Conservation (phyloP, 2,329 filamentous ascomycete species). For the Davidsoniella virescens region DNA sequence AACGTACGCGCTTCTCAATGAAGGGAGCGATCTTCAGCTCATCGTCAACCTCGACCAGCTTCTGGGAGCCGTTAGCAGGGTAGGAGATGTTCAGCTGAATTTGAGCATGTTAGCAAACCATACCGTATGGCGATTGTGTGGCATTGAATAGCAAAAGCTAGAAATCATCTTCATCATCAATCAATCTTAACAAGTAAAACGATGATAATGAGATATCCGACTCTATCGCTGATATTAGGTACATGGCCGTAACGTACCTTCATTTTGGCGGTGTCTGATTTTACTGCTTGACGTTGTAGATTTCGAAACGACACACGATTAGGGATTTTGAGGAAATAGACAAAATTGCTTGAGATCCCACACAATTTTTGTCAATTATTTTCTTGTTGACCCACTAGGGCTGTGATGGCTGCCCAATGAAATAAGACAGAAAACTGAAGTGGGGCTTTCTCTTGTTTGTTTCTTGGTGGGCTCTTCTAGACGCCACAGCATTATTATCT, state of each 20-base stretch:
- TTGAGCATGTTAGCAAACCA: conserved; percentile 3
- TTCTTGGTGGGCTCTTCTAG: too few relatives aligned
- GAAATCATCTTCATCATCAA: neutral
- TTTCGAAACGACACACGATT: conserved; percentile 3
- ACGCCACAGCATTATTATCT: too few relatives aligned
- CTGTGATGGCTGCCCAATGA: conserved; percentile 4
- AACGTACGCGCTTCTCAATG: conserved; percentile 87
- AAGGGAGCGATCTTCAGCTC: conserved; percentile 98
- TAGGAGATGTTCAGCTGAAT: conserved; percentile 52
- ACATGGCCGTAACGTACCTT: conserved; percentile 9
- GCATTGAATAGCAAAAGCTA: neutral
- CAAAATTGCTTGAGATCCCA: conserved; percentile 5
- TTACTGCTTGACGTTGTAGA: conserved; percentile 12
- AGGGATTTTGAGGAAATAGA: conserved; percentile 3
- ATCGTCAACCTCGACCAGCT: conserved; percentile 98
- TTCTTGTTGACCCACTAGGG: conserved; percentile 12
- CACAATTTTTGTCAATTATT: conserved; percentile 5
- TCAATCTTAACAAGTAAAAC: neutral
- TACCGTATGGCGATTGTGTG: conserved; percentile 22
- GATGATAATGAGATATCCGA: neutral
- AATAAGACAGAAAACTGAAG: neutral
- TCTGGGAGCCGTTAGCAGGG: conserved; percentile 99
- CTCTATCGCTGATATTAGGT: too few relatives aligned
- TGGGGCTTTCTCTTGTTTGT: too few relatives aligned
- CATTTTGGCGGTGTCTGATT: conserved; percentile 13